Evolutionary conservation across 139 green algal genomes (phyloP), one percentile per base, ranked within the genome.

Genomic region (Coccomyxa sp.): DNA sequence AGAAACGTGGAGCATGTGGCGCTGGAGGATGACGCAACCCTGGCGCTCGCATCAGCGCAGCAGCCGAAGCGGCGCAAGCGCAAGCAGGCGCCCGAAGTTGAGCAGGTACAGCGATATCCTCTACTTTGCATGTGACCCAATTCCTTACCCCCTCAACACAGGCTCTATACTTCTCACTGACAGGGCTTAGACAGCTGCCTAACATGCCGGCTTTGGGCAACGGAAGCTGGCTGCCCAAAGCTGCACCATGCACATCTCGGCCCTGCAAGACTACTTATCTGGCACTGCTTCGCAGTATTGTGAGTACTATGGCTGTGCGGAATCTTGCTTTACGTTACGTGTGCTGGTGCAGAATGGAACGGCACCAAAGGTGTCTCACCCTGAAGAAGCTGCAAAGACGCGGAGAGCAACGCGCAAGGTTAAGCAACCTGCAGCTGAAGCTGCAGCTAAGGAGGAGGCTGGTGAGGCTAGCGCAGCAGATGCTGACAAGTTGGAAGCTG

Each of bases 1-100:
- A 74, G 88, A 8, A 84, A 88, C 29, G 91, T 97, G 58, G 93
- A 97, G 86, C 93, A 97, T 77, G 88, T 97, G 64, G 90, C 92
- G 0, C 80, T 93, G 29, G 74, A 83, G 31, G 85, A 88, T 36
- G 82, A 86, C 41, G 38, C 73, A 12, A 70, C 78, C 39, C 77
- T 85, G 68, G 36, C 35, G 55, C 68, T 54, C 68, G 29, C 31
- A 73, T 50, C 41, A 29, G 58, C n/a, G 1, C 55, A 37, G 39
- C 79, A 37, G 16, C 68, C 64, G n/a, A 22, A 38, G 64, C 64
- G 35, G 64, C 24, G 18, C 64, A 71, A 29, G 7, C 2, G 64
- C 27, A 64, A 31, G 22, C 5, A 3, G 50, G 50, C 5, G 50
- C 5, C 18, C 5, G 5, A 64, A 64, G 50, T 31, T 31, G 14